Evolutionary conservation across 768 basidiomycete genomes (phyloP).

Genomic region (Mycena haematopus): DNA sequence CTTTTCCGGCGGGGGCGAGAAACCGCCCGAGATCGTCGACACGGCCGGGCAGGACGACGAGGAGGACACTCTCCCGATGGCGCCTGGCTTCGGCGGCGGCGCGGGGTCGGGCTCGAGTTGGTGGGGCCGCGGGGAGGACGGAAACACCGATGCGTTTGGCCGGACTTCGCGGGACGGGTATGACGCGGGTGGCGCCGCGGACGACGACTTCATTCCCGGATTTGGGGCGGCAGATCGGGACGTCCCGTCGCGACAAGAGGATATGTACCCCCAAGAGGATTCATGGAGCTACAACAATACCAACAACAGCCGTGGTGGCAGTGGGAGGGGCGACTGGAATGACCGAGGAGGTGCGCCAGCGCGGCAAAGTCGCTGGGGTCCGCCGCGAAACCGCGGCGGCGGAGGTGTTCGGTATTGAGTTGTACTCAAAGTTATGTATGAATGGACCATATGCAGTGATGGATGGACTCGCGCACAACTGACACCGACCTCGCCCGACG

Average conservation of each 20-base stretch:
- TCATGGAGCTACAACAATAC: conserved; percentile 46
- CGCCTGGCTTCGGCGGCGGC: conserved; percentile 71
- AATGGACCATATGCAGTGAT: not conserved
- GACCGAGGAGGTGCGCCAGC: conserved; percentile 43
- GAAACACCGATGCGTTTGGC: conserved; percentile 38
- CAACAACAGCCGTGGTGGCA: conserved; percentile 35
- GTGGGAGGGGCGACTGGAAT: conserved; percentile 39
- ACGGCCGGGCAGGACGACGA: conserved; percentile 70
- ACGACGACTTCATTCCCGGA: conserved; percentile 71
- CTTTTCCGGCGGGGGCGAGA: conserved; percentile 83
- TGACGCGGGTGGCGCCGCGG: conserved; percentile 37
- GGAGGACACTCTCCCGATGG: conserved; percentile 61
- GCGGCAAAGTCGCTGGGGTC: conserved; percentile 36
- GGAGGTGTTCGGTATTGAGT: conserved; percentile 32
- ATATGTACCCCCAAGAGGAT: conserved; percentile 49
- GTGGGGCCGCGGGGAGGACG: conserved; percentile 29
- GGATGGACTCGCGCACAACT: not conserved
- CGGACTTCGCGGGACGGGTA: conserved; percentile 31
- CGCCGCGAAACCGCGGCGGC: conserved; percentile 34
- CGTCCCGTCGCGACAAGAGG: conserved; percentile 32
- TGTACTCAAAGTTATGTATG: not conserved
- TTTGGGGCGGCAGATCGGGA: conserved; percentile 48
- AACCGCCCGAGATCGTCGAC: conserved; percentile 75
- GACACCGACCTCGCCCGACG: not conserved
- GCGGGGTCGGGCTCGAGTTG: conserved; percentile 30